A percentile compares a stretch with the other conserved stretches of the same genome.
Evolutionary conservation across 176 grass and related monocot genomes (phyloP).

Genomic region (Carex scoparia): DNA sequence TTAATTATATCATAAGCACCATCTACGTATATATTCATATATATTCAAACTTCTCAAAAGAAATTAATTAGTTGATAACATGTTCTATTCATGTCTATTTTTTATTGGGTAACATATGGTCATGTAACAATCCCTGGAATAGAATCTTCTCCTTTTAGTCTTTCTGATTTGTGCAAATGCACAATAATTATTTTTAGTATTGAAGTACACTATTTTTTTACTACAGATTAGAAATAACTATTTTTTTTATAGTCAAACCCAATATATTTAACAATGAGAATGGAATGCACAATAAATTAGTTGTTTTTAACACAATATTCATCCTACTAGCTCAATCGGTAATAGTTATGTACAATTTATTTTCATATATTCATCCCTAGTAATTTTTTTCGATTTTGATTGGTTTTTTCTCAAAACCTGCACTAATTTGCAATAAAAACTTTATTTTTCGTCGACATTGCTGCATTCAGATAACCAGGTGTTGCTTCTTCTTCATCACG

Average conservation of each 20-base stretch:
- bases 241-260: neutral
- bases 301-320: neutral
- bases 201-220: too few relatives aligned
- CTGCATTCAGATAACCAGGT: slow-evolving; percentile 5
- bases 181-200: too few relatives aligned
- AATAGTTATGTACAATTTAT: neutral
- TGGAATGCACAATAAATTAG: neutral
- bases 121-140: too few relatives aligned
- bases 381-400: neutral
- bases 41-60: neutral
- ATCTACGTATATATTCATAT: neutral
- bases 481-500: slow-evolving; percentile 15
- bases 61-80: neutral
- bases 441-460: neutral
- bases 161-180: too few relatives aligned
- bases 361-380: neutral
- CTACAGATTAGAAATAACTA: neutral
- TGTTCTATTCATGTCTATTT: too few relatives aligned
- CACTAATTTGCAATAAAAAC: neutral
- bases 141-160: too few relatives aligned
- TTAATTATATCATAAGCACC: neutral
- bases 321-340: neutral
- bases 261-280: neutral
- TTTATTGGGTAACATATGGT: too few relatives aligned
- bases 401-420: neutral